phyloP scores from a whole-genome alignment of 495 filamentous ascomycete genomes.

The Bacidia gigantensis region DNA sequence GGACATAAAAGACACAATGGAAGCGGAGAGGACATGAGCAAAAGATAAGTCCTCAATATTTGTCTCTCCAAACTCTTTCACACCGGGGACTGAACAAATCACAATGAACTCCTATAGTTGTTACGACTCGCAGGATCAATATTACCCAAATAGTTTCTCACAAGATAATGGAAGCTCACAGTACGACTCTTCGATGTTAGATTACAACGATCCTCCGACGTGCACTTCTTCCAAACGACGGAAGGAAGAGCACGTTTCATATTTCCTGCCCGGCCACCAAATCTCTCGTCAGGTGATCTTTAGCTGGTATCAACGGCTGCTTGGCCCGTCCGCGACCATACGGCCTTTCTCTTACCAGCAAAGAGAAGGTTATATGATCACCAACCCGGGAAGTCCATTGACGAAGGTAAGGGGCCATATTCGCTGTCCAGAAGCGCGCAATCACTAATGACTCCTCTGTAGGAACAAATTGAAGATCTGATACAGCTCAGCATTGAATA shows the following conservation, averaged over 20 bases:
- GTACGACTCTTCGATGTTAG: background rate
- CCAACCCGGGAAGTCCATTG: slow-evolving; percentile 30
- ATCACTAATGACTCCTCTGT: slow-evolving; percentile 1
- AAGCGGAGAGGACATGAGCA: no score
- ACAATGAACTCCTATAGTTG: background rate
- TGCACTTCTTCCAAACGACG: slow-evolving; percentile 7
- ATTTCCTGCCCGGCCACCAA: slow-evolving; percentile 40
- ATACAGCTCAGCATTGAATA: slow-evolving; percentile 37
- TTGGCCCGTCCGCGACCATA: slow-evolving; percentile 36
- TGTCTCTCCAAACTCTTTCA: no score
- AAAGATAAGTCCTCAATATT: no score
- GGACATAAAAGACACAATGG: no score
- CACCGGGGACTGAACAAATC: background rate
- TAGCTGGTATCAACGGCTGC: slow-evolving; percentile 38
- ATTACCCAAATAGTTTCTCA: background rate
- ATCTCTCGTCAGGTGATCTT: slow-evolving; percentile 41
- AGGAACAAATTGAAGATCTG: slow-evolving; percentile 44
- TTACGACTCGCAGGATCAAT: background rate
- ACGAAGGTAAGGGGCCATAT: slow-evolving; percentile 31
- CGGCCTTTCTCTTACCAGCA: slow-evolving; percentile 41
- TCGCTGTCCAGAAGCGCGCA: background rate
- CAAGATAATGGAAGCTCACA: background rate
- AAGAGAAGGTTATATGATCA: slow-evolving; percentile 41
- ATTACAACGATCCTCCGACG: background rate
- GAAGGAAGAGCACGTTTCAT: slow-evolving; percentile 23